phyloP scores from a whole-genome alignment of 2,329 filamentous ascomycete species.

The Pseudohalonectria lignicola region DNA sequence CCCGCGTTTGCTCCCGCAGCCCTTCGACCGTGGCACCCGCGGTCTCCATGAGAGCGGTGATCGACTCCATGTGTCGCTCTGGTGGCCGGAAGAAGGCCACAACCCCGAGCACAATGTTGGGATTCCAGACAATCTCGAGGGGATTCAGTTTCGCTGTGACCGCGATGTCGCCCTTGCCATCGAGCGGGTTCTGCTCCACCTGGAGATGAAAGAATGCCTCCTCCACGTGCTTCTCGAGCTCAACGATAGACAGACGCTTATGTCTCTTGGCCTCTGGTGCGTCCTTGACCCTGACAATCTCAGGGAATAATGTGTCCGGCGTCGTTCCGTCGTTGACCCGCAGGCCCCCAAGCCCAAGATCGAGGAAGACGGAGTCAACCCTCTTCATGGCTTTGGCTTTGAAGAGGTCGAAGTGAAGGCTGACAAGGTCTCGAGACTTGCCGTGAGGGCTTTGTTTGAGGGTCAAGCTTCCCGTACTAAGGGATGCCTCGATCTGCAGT shows the following conservation, averaged over 20 bases:
- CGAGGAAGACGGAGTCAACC: slow-evolving; percentile 80
- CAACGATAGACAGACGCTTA: slow-evolving; percentile 39
- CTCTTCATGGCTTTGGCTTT: slow-evolving; percentile 81
- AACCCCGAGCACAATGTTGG: slow-evolving; percentile 80
- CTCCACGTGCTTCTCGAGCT: slow-evolving; percentile 32
- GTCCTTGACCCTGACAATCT: slow-evolving; percentile 94
- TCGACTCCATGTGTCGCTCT: slow-evolving; percentile 96
- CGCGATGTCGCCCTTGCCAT: slow-evolving; percentile 83
- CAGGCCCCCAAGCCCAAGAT: slow-evolving; percentile 83
- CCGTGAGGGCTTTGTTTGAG: slow-evolving; percentile 75
- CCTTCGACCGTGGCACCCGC: slow-evolving; percentile 94
- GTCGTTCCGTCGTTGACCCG: slow-evolving; percentile 95
- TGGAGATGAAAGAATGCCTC: slow-evolving; percentile 89
- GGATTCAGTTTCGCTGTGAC: slow-evolving; percentile 87
- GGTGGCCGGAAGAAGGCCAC: slow-evolving; percentile 94
- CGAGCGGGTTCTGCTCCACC: slow-evolving; percentile 89
- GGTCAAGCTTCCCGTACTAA: slow-evolving; percentile 95
- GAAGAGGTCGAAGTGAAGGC: slow-evolving; percentile 89
- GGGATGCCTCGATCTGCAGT: slow-evolving; percentile 79
- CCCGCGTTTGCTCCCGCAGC: slow-evolving; percentile 86
- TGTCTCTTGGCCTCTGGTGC: slow-evolving; percentile 42
- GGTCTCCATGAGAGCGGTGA: slow-evolving; percentile 87
- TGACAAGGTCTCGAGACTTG: slow-evolving; percentile 70
- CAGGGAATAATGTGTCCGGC: slow-evolving; percentile 77
- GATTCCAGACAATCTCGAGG: slow-evolving; percentile 96